These are phyloP conservation scores for Dipteronia dyeriana DNA, from an alignment of 345 rosid species.

Conservation along the genomic window DNA sequence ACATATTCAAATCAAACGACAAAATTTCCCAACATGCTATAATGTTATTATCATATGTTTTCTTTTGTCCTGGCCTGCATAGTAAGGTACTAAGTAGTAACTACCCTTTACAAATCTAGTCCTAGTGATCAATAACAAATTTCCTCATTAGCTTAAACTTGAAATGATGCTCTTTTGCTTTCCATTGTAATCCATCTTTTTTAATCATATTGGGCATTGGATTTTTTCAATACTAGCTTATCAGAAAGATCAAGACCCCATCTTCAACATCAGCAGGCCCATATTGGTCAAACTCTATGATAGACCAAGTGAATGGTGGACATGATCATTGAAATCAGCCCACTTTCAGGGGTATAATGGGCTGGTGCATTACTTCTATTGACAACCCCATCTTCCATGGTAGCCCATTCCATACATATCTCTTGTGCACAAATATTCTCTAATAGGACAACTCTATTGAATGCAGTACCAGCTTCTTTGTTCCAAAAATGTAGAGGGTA, in stretches of 20 bases:
- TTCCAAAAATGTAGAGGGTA: no score
- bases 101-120: background rate
- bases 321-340: background rate
- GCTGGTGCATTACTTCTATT: background rate
- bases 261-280: background rate
- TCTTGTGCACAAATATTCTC: background rate
- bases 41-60: background rate
- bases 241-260: no score
- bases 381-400: no score
- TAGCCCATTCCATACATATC: background rate
- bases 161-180: background rate
- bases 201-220: background rate
- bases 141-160: background rate
- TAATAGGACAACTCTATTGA: no score
- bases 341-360: background rate
- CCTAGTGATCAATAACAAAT: no score
- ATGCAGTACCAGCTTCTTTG: no score
- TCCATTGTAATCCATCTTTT: background rate
- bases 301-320: background rate
- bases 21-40: background rate
- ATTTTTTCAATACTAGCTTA: no score
- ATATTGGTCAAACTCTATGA: background rate
- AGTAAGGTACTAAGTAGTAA: background rate
- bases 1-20: slow-evolving; percentile 4
- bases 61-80: background rate